Conservation (phyloP, 129 eudicot species). For the Arctium lappa region DNA sequence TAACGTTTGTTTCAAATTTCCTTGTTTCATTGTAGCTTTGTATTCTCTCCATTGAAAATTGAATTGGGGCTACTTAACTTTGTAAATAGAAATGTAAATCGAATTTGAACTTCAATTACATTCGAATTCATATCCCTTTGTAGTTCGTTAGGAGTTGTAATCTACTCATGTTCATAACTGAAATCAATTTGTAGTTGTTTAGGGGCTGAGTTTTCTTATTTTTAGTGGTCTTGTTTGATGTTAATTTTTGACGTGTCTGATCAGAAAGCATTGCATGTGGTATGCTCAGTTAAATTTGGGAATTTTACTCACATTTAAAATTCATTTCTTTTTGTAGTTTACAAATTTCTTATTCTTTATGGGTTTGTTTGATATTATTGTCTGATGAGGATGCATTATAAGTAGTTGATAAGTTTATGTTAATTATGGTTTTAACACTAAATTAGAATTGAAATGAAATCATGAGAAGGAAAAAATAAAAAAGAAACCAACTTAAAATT, state of each 20-base stretch:
- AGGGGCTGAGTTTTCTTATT: neutral
- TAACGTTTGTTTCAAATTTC: neutral
- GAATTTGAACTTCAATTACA: neutral
- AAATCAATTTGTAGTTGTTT: neutral
- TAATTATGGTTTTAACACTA: neutral
- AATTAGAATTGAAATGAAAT: neutral
- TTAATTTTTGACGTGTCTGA: neutral
- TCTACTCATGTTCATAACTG: neutral
- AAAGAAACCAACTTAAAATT: conserved; percentile 1
- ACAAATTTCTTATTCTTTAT: neutral
- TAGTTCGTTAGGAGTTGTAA: neutral
- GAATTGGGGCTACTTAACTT: neutral
- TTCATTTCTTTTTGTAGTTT: neutral
- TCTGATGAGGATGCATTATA: neutral
- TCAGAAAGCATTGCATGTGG: neutral
- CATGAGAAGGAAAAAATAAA: neutral
- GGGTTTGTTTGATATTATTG: neutral
- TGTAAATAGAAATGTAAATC: neutral
- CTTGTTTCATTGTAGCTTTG: neutral
- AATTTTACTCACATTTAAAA: neutral
- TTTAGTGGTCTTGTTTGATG: neutral
- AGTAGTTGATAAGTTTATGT: neutral
- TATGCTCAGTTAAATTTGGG: neutral
- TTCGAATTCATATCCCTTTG: neutral
- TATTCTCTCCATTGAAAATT: neutral